A percentile compares a stretch with the other conserved stretches of the same genome.
Conservation (phyloP, 1,139 yeast genomes). For the Maudiozyma humilis region DNA sequence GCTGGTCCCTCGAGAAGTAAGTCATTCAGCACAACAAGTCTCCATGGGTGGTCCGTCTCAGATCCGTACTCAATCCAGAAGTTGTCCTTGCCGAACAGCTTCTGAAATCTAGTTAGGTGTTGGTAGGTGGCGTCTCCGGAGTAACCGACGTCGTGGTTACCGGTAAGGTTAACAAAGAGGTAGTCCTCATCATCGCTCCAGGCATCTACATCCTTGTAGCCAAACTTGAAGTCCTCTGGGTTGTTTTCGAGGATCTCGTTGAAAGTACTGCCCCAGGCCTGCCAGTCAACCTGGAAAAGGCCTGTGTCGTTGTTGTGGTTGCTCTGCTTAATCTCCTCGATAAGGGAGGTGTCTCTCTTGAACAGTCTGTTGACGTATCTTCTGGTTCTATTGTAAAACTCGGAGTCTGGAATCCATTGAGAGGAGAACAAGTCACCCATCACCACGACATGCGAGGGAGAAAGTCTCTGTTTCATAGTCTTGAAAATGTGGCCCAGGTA, state of each 20-base stretch:
- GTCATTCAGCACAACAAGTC: constrained; percentile 78
- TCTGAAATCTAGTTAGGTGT: constrained; percentile 71
- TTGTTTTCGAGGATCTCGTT: constrained; percentile 32
- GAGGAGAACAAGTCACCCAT: constrained; percentile 93
- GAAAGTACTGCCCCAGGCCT: constrained; percentile 46
- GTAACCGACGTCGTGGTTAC: constrained; percentile 94
- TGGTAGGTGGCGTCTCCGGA: constrained; percentile 92
- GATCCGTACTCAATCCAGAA: constrained; percentile 63
- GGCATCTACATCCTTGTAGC: constrained; percentile 52
- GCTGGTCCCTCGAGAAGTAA: constrained; percentile 88
- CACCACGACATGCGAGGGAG: constrained; percentile 77
- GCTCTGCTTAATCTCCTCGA: constrained; percentile 14
- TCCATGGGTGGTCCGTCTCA: constrained; percentile 61
- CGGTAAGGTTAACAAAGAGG: constrained; percentile 71
- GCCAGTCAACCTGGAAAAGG: constrained; percentile 24
- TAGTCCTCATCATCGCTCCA: constrained; percentile 43
- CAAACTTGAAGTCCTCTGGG: constrained; percentile 42
- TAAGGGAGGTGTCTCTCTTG: constrained; percentile 19
- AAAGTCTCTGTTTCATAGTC: constrained; percentile 50
- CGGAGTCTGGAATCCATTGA: constrained; percentile 89
- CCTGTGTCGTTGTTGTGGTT: constrained; percentile 22
- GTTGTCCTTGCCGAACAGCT: constrained; percentile 75
- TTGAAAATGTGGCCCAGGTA: constrained; percentile 76
- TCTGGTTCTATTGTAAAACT: constrained; percentile 68
- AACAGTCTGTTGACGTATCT: constrained; percentile 62